Evolutionary conservation across 2,329 filamentous ascomycete species (phyloP).

Genomic region (Cordyceps cicadae): DNA sequence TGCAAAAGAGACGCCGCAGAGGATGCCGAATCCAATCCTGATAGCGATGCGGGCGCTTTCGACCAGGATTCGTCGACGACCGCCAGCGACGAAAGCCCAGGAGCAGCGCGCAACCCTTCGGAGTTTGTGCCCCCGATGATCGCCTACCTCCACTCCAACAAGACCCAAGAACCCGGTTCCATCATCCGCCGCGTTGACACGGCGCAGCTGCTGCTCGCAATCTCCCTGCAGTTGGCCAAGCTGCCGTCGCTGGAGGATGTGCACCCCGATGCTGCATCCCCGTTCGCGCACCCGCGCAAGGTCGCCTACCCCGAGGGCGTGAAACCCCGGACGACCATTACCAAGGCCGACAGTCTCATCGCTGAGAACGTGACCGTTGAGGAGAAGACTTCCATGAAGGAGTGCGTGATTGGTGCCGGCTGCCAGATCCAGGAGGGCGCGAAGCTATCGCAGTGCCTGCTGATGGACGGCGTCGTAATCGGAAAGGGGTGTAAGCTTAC

Average conservation of each 20-base stretch:
- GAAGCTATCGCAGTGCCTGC: slow-evolving; percentile 73
- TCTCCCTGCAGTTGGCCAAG: slow-evolving; percentile 82
- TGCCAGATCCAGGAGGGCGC: slow-evolving; percentile 83
- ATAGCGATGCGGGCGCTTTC: slow-evolving; percentile 21
- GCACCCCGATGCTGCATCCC: slow-evolving; percentile 50
- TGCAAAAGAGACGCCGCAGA: slow-evolving; percentile 32
- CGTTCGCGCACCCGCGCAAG: slow-evolving; percentile 71
- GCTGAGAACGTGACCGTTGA: slow-evolving; percentile 85
- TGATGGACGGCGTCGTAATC: slow-evolving; percentile 87
- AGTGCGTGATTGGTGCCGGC: slow-evolving; percentile 78
- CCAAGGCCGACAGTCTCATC: slow-evolving; percentile 71
- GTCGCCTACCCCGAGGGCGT: slow-evolving; percentile 77
- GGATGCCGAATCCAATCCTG: slow-evolving; percentile 27
- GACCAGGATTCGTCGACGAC: neutral
- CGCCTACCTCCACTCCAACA: slow-evolving; percentile 68
- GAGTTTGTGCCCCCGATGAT: slow-evolving; percentile 60
- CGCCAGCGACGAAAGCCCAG: neutral
- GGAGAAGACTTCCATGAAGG: slow-evolving; percentile 86
- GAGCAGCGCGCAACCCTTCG: slow-evolving; percentile 5
- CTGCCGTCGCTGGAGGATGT: slow-evolving; percentile 62
- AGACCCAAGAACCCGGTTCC: slow-evolving; percentile 38
- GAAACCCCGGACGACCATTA: slow-evolving; percentile 72
- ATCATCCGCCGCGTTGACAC: slow-evolving; percentile 86
- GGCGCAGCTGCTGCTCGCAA: slow-evolving; percentile 67
- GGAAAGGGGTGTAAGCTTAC: slow-evolving; percentile 79